Conservation (phyloP, 345 rosid species). For the Eucalyptus erythrocorys region DNA sequence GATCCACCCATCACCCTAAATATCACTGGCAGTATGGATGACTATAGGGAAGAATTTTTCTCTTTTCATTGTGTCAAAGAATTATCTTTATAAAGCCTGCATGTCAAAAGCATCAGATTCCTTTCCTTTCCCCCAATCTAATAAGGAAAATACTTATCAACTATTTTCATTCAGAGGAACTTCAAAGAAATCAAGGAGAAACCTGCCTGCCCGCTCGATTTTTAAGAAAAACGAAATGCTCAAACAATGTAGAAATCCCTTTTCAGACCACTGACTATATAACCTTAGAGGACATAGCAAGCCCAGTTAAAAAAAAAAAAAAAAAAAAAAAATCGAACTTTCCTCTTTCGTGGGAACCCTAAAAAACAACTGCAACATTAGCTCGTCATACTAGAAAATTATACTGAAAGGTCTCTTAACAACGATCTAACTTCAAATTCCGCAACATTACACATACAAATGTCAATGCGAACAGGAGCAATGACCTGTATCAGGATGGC, state of each 20-base stretch:
- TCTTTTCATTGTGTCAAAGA: background rate
- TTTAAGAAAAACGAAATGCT: background rate
- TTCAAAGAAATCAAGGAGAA: background rate
- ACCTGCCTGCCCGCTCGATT: background rate
- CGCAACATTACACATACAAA: background rate
- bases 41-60: background rate
- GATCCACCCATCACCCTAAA: background rate
- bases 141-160: background rate
- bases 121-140: background rate
- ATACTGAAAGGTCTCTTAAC: background rate
- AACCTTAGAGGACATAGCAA: background rate
- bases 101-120: background rate
- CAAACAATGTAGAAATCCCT: background rate
- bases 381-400: background rate
- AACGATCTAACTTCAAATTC: background rate
- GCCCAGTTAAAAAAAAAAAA: background rate
- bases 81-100: background rate
- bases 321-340: background rate
- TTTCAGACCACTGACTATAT: background rate
- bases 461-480: background rate
- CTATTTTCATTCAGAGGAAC: background rate
- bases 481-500: constrained; percentile 1
- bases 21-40: background rate
- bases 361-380: background rate
- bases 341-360: background rate